Conservation (phyloP, 1,139 yeast genomes). For the Debaryomyces coudertii region DNA sequence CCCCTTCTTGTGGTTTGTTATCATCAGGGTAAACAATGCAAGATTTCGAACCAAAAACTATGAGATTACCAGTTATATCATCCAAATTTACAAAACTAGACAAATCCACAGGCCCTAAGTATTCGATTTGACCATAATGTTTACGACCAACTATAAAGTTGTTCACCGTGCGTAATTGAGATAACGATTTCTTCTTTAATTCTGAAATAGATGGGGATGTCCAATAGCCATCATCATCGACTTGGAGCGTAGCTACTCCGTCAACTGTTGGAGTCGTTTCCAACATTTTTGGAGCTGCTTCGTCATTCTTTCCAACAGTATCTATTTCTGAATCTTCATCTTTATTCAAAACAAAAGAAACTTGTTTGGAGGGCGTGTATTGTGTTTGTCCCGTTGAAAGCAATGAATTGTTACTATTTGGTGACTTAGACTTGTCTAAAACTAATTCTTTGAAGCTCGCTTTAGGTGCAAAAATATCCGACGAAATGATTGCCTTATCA, state of each 20-base stretch:
- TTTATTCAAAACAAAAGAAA: constrained; percentile 35
- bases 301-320: constrained; percentile 8
- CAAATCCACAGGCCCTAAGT: constrained; percentile 80
- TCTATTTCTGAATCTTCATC: constrained; percentile 14
- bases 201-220: constrained; percentile 74
- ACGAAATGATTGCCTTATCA: constrained; percentile 68
- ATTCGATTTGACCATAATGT: constrained; percentile 77
- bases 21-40: constrained; percentile 77
- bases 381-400: constrained; percentile 13
- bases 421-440: constrained; percentile 46
- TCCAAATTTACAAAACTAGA: constrained; percentile 62
- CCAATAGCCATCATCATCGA: constrained; percentile 76
- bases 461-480: constrained; percentile 75
- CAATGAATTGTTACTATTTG: constrained; percentile 13
- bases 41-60: constrained; percentile 61
- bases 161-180: constrained; percentile 65
- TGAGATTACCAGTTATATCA: constrained; percentile 65
- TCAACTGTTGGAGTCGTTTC: constrained; percentile 13
- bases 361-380: constrained; percentile 32
- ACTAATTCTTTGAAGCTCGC: constrained; percentile 59
- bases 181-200: constrained; percentile 58
- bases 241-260: constrained; percentile 38
- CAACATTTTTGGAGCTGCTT: constrained; percentile 17
- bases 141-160: constrained; percentile 79
- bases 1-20: constrained; percentile 67